Evolutionary conservation across 2,329 filamentous ascomycete species (phyloP), one percentile per base, ranked within the genome.

Genomic region (Colletotrichum sp.): DNA sequence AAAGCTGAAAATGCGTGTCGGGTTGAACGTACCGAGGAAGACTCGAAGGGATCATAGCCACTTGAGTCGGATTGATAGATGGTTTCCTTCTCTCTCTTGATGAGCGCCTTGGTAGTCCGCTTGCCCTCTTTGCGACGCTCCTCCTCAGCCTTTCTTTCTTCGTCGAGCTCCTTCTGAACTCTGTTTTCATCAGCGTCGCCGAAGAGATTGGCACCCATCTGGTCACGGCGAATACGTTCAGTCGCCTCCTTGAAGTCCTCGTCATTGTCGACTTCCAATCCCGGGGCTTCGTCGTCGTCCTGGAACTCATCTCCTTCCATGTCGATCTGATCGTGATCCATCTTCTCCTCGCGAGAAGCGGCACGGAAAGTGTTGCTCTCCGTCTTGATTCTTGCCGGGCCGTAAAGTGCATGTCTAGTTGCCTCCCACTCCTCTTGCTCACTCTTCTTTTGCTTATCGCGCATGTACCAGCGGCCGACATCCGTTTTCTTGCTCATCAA

Each of bases 171-270:
- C 78, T 93, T 91, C 80, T 96, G 93, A 6, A 96, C 91, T 81
- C 94, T 91, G 60, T 91, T 87, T 80, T 97, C 94, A 79, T 93
- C 89, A 43, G 89, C 91, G 15, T 92, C 89, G 60, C 91, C 91
- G 79, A 98, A 98, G 3, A 97, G 87, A 80, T 98, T 98, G 10
- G 96, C 96, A 68, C 93, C 92, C n/a, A 97, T 88, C 83, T 97
- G 96, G 80, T 96, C 94, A 73, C 93, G 91, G 78, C 94, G 95
- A 78, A 96, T 93, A 68, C 93, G 88, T 16, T 93, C 92, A 77
- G 94, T 93, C 1, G 93, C 89, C 21, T 94, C 91, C 80, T 95
- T 95, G 16, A 89, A 86, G 66, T 96, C 94, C 78, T 98, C 96
- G 76, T 98, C 95, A 66, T 96, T 92, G 67, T 97, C 94, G 18